These are phyloP conservation scores for Aspergillus sp. DNA, from an alignment of 2,329 filamentous ascomycete genomes.

Conservation along the genomic window DNA sequence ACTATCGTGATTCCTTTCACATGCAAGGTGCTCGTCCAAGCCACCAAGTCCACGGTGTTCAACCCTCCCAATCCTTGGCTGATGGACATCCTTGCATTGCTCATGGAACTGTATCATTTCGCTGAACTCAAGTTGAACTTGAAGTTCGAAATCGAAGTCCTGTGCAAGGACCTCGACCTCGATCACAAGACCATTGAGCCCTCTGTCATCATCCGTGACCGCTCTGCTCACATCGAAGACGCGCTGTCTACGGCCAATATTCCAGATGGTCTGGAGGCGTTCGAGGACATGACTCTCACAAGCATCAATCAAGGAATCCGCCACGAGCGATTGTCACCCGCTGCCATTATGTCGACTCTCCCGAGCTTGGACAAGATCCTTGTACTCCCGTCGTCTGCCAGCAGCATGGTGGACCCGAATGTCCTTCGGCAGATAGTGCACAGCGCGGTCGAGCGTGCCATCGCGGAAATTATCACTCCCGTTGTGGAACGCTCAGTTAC, in stretches of 20 bases:
- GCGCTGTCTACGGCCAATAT: conserved; percentile 57
- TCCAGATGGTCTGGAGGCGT: conserved; percentile 73
- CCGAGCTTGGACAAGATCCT: conserved; percentile 81
- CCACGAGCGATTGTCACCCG: conserved; percentile 72
- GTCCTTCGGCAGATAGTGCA: conserved; percentile 75
- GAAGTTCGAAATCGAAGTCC: conserved; percentile 97
- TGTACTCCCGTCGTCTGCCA: conserved; percentile 74
- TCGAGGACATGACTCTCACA: conserved; percentile 79
- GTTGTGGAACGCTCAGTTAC: conserved; percentile 97
- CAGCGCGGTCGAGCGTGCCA: conserved; percentile 81
- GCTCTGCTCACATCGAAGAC: conserved; percentile 65
- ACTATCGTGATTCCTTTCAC: conserved; percentile 95
- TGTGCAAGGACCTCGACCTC: conserved; percentile 89
- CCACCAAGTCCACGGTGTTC: conserved; percentile 82
- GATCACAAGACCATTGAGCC: conserved; percentile 91
- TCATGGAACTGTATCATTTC: conserved; percentile 91
- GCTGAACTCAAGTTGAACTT: conserved; percentile 93
- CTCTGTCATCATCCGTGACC: conserved; percentile 79
- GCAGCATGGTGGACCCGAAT: conserved; percentile 71
- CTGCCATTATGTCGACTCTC: conserved; percentile 74
- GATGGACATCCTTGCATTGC: conserved; percentile 88
- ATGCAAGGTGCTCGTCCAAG: conserved; percentile 90
- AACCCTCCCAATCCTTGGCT: conserved; percentile 95
- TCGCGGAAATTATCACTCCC: conserved; percentile 94
- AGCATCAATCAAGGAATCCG: conserved; percentile 69